A percentile compares a stretch with the other conserved stretches of the same genome.
Evolutionary conservation across 2,329 filamentous ascomycete genomes (phyloP).

Genomic region (Penicillium sp.): DNA sequence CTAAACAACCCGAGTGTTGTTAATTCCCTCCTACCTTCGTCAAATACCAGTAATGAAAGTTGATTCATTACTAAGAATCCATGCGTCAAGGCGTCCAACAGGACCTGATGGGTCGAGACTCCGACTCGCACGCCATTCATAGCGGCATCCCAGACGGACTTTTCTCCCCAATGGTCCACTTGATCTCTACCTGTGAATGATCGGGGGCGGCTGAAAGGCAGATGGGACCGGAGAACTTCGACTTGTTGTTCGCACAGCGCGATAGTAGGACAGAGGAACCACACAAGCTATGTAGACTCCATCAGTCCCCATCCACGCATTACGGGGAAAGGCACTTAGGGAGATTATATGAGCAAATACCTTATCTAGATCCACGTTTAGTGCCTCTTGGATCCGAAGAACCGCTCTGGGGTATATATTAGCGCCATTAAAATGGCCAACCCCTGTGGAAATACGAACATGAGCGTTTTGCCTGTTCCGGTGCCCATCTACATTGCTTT

Average conservation of each 20-base stretch:
- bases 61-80: slow-evolving; percentile 1
- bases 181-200: slow-evolving; percentile 3
- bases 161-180: slow-evolving; percentile 6
- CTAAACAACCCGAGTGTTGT: too few relatives aligned
- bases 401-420: too few relatives aligned
- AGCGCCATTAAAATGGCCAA: too few relatives aligned
- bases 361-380: neutral
- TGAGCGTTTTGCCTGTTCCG: neutral
- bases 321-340: too few relatives aligned
- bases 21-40: too few relatives aligned
- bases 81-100: slow-evolving; percentile 6
- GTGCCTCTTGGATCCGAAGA: neutral
- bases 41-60: slow-evolving; percentile 5
- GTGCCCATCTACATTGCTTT: too few relatives aligned
- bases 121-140: slow-evolving; percentile 1
- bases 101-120: slow-evolving; percentile 7
- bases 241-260: slow-evolving; percentile 7
- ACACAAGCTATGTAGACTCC: slow-evolving; percentile 9
- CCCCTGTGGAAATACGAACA: neutral
- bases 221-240: neutral
- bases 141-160: slow-evolving; percentile 5
- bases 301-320: too few relatives aligned
- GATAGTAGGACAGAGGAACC: slow-evolving; percentile 5
- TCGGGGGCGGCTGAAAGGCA: slow-evolving; percentile 2
- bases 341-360: too few relatives aligned